Conservation (phyloP, 2,329 filamentous ascomycete genomes). For the Pyrenophora graminea region DNA sequence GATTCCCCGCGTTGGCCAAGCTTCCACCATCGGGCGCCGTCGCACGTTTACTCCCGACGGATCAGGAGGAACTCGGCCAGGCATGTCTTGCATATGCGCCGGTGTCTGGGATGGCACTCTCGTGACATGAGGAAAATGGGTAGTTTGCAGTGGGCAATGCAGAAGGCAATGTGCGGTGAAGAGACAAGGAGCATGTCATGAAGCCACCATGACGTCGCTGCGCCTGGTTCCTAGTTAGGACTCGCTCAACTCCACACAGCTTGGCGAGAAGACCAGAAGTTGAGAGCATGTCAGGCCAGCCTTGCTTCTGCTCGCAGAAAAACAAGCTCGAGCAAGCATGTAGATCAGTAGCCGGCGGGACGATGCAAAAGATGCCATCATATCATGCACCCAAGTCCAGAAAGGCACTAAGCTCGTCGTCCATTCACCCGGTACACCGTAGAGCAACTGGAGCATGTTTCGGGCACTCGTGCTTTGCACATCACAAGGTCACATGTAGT, state of each 20-base stretch:
- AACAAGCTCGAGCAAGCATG: neutral
- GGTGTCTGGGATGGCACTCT: constrained; percentile 2
- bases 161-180: constrained; percentile 4
- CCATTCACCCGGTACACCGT: constrained; percentile 2
- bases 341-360: neutral
- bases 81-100: constrained; percentile 5
- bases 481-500: neutral
- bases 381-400: neutral
- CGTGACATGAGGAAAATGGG: constrained; percentile 4
- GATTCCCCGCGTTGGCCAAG: constrained; percentile 9
- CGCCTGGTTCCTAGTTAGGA: neutral
- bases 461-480: neutral
- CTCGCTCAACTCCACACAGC: too few relatives aligned
- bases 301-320: neutral
- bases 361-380: constrained; percentile 4
- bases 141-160: constrained; percentile 2
- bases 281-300: neutral
- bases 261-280: too few relatives aligned
- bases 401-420: constrained; percentile 1
- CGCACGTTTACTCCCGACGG: constrained; percentile 7
- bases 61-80: neutral
- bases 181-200: neutral
- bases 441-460: neutral
- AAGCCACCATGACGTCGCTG: neutral
- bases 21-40: constrained; percentile 10